Evolutionary conservation across 495 filamentous ascomycete species (phyloP).

Genomic region (Daldinia bambusicola): DNA sequence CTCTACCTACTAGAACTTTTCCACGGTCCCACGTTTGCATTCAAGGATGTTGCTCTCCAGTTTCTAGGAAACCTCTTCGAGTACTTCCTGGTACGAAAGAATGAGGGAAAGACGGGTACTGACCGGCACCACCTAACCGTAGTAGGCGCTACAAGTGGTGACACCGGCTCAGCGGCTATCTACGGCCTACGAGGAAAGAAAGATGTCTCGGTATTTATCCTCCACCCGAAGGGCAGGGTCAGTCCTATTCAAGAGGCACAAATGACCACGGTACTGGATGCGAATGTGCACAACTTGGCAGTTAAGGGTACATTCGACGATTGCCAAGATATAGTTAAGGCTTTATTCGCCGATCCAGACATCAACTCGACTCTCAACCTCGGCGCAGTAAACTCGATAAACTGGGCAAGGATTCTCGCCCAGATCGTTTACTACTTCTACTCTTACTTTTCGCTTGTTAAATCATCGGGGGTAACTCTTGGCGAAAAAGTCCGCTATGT

Average conservation of each 20-base stretch:
- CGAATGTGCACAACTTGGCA: slow-evolving; percentile 88
- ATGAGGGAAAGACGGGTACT: slow-evolving; percentile 73
- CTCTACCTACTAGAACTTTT: slow-evolving; percentile 92
- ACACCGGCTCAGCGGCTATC: slow-evolving; percentile 95
- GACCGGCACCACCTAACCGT: slow-evolving; percentile 89
- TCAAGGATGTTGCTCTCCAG: slow-evolving; percentile 92
- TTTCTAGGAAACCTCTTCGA: slow-evolving; percentile 96
- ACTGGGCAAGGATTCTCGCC: slow-evolving; percentile 89
- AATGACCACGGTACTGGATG: slow-evolving; percentile 90
- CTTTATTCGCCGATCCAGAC: slow-evolving; percentile 82
- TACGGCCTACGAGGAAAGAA: slow-evolving; percentile 98
- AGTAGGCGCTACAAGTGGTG: slow-evolving; percentile 90
- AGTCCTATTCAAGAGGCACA: slow-evolving; percentile 91
- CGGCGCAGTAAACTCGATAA: slow-evolving; percentile 90
- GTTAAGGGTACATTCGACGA: slow-evolving; percentile 93
- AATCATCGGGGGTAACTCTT: slow-evolving; percentile 60
- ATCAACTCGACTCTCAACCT: slow-evolving; percentile 79
- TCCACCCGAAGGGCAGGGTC: slow-evolving; percentile 84
- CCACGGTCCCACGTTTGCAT: slow-evolving; percentile 95
- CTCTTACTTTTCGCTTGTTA: slow-evolving; percentile 82
- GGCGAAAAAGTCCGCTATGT: slow-evolving; percentile 78
- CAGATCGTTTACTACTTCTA: slow-evolving; percentile 95
- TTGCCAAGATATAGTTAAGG: slow-evolving; percentile 95
- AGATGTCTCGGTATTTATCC: slow-evolving; percentile 91
- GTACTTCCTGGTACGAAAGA: slow-evolving; percentile 88